Percentiles rank a stretch among this genome's conserved stretches.
Evolutionary conservation across 2,329 filamentous ascomycete species (phyloP).

Genomic region (Fusarium pseudograminearum): DNA sequence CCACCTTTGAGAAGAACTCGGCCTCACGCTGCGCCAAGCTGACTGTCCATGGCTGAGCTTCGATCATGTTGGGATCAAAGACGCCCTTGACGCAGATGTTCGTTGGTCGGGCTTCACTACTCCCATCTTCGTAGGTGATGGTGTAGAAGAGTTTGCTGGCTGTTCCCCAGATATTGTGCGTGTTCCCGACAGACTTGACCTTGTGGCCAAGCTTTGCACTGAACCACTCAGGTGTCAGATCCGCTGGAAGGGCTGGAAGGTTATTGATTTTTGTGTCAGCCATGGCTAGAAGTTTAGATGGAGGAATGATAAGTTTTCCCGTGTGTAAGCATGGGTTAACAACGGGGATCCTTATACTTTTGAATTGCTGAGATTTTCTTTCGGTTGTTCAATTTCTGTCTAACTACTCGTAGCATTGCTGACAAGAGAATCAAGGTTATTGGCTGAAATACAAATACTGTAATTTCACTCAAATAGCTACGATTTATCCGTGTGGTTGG

Average conservation of each 20-base stretch:
- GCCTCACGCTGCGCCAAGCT: constrained; percentile 53
- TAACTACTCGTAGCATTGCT: not conserved
- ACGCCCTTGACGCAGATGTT: constrained; percentile 54
- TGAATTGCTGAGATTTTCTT: too few relatives aligned
- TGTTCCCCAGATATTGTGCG: constrained; percentile 46
- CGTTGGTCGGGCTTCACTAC: constrained; percentile 16
- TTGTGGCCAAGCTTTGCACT: constrained; percentile 37
- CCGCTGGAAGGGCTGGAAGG: constrained; percentile 42
- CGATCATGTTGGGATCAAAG: constrained; percentile 53
- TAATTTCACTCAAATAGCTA: not conserved
- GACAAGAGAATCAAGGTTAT: not conserved
- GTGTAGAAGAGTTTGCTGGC: constrained; percentile 48
- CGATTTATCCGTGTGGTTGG: constrained; percentile 1
- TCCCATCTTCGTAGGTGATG: constrained; percentile 47
- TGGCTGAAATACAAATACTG: not conserved
- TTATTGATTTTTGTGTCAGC: not conserved
- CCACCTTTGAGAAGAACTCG: constrained; percentile 54
- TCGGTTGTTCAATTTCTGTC: not conserved
- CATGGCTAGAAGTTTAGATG: constrained; percentile 8
- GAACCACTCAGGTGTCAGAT: constrained; percentile 44
- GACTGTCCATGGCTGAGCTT: constrained; percentile 42
- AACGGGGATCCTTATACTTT: not conserved
- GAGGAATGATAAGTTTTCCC: not conserved
- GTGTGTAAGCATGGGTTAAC: not conserved
- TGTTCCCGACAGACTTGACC: constrained; percentile 43